Base-by-base conservation (phyloP, 768 basidiomycete genomes). In the Fibroporia radiculosa region DNA sequence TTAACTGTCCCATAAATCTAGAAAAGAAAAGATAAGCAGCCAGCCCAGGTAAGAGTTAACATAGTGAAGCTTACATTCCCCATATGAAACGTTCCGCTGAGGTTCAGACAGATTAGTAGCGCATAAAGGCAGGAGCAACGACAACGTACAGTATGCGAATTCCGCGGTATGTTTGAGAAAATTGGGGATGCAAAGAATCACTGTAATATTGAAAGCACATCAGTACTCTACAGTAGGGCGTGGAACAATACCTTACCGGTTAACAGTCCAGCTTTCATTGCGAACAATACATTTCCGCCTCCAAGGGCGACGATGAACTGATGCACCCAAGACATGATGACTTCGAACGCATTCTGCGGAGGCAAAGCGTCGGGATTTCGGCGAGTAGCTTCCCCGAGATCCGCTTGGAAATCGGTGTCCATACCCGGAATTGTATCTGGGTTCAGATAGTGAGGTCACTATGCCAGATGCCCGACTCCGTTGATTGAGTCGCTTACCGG, bases 321-420 rank as follows among this genome's bases (percentile, higher is more conserved):
- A 56, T 81, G 77, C 1, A 77, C 1, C 43, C 62, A 54, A 36
- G 67, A 69, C 70, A 77, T 70, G 1, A 71, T 46, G 29, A 55
- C 62, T 56, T 87, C 82, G 25, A 84, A 61, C 2, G 50, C 39
- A 50, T 84, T 87, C 2, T 67, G 56, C 0, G 86, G 85, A 1
- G 86, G 84, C 0, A 87, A 60, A 0, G 82, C 84, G 56, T 89
- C 85, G 0, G 85, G 84, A 61, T 89, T 84, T 22, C 85, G 70
- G 3, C 71, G 66, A 13, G 66, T 61, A 1, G 84, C 73, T 28
- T 70, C 52, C 3, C 79, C 82, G 0, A 86, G 68, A 52, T 84
- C 81, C 2, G 68, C 57, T 28, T 62, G 55, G 37, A 58, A 51
- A 7, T 60, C 59, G 1, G 65, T 66, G 22, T 73, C 66, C 10